These are phyloP conservation scores for Batkoa obscura DNA, from an alignment of 371 early-diverging fungal species.

Conservation along the genomic window DNA sequence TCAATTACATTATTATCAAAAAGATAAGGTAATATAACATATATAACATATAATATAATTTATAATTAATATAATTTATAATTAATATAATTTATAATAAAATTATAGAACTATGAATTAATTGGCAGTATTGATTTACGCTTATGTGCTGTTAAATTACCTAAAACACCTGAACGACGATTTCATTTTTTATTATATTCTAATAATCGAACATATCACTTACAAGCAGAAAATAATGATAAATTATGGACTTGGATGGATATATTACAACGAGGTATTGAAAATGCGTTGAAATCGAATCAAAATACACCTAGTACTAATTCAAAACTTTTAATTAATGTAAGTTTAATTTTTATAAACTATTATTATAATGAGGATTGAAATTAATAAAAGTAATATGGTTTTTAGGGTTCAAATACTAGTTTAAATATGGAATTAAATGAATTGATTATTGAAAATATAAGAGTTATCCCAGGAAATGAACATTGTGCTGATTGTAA, in stretches of 20 bases:
- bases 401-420: background rate
- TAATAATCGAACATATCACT: constrained; percentile 30
- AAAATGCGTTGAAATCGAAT: constrained; percentile 20
- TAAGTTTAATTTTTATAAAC: background rate
- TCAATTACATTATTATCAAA: constrained; percentile 25
- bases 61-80: background rate
- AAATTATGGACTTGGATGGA: constrained; percentile 67
- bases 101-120: background rate
- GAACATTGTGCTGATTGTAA: constrained; percentile 65
- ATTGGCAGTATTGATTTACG: constrained; percentile 32
- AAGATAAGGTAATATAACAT: constrained; percentile 20
- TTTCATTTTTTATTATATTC: too few relatives aligned
- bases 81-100: too few relatives aligned
- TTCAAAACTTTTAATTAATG: background rate
- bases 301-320: background rate
- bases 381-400: background rate
- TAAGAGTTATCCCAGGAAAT: constrained; percentile 26
- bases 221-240: constrained; percentile 67
- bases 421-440: background rate
- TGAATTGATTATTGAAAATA: too few relatives aligned
- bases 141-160: constrained; percentile 56
- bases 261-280: constrained; percentile 43
- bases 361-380: background rate
- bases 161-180: too few relatives aligned
- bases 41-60: background rate